Percentiles rank a stretch among this genome's conserved stretches.
Conservation (phyloP, 257 asterid species). For the Eucommia ulmoides region DNA sequence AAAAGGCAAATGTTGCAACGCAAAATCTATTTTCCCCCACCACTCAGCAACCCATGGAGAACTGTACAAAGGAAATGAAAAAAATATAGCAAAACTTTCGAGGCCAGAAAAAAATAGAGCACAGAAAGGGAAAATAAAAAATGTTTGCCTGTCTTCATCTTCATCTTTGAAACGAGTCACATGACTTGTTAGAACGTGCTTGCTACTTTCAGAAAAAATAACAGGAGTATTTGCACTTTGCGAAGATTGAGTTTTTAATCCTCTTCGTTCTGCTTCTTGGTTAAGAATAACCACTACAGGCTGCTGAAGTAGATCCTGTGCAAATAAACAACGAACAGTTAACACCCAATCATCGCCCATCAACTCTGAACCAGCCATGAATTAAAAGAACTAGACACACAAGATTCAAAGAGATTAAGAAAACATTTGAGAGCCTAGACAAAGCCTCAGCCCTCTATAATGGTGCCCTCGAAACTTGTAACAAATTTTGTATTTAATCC, state of each 20-base stretch:
- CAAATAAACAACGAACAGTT: too few species aligned
- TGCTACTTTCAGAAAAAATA: conserved; percentile 42
- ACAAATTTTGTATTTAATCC: too few species aligned
- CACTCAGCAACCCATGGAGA: conserved; percentile 42
- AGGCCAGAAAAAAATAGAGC: too few species aligned
- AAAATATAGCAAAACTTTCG: too few species aligned
- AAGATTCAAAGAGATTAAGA: too few species aligned
- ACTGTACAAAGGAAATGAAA: conserved; percentile 30
- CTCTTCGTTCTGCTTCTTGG: conserved; percentile 41
- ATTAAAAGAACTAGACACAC: too few species aligned
- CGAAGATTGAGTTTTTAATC: conserved; percentile 16
- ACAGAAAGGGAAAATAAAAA: conserved; percentile 6
- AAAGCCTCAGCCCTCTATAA: too few species aligned
- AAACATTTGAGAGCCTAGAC: too few species aligned
- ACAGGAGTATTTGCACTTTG: conserved; percentile 20
- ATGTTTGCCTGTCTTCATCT: conserved; percentile 40
- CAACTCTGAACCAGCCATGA: too few species aligned
- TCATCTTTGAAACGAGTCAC: too few species aligned
- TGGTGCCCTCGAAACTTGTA: too few species aligned
- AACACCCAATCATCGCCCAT: too few species aligned
- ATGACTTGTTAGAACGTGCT: conserved; percentile 38
- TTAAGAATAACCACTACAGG: conserved; percentile 53
- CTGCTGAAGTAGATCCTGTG: conserved; percentile 68
- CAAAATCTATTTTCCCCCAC: conserved; percentile 37
- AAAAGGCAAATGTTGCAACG: conserved; percentile 10